A percentile compares a stretch with the other conserved stretches of the same genome.
These are phyloP conservation scores for Phlebiopsis gigantea DNA, from an alignment of 768 basidiomycete genomes.

Conservation along the genomic window DNA sequence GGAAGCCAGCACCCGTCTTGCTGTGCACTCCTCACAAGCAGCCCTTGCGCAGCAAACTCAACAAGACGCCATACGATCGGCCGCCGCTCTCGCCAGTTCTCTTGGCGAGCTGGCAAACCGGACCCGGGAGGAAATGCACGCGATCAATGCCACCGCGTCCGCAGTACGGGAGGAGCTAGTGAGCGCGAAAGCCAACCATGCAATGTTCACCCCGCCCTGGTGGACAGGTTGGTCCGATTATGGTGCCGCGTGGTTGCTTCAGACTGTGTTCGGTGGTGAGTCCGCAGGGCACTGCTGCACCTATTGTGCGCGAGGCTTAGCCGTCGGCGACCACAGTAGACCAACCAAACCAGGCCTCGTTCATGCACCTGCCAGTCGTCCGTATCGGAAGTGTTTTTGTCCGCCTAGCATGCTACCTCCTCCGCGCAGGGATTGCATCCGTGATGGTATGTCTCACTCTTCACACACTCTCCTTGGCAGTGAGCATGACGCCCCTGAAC, in stretches of 20 bases:
- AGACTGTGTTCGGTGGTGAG: slow-evolving; percentile 18
- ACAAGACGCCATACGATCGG: slow-evolving; percentile 30
- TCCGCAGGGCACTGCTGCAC: not conserved
- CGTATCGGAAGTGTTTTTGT: slow-evolving; percentile 20
- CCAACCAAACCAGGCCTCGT: slow-evolving; percentile 22
- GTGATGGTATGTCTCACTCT: slow-evolving; percentile 32
- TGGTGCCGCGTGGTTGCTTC: slow-evolving; percentile 10
- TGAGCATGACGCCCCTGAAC: not conserved
- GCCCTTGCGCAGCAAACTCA: slow-evolving; percentile 32
- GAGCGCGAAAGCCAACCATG: not conserved
- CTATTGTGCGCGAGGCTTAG: not conserved
- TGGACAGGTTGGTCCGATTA: slow-evolving; percentile 12
- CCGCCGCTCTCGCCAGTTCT: slow-evolving; percentile 29
- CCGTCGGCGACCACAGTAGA: slow-evolving; percentile 22
- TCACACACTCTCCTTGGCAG: too few species aligned
- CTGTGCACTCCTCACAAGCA: slow-evolving; percentile 27
- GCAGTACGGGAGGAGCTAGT: slow-evolving; percentile 29
- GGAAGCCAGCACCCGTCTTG: slow-evolving; percentile 26
- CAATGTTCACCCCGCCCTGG: slow-evolving; percentile 1
- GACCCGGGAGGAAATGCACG: slow-evolving; percentile 38
- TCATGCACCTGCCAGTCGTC: slow-evolving; percentile 25
- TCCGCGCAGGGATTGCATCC: slow-evolving; percentile 32
- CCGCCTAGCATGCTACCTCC: slow-evolving; percentile 10
- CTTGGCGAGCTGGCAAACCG: slow-evolving; percentile 34
- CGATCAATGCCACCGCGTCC: slow-evolving; percentile 41